These are phyloP conservation scores for Perkinsus olseni DNA, from an alignment of 169 alveolate genomes.

Conservation along the genomic window DNA sequence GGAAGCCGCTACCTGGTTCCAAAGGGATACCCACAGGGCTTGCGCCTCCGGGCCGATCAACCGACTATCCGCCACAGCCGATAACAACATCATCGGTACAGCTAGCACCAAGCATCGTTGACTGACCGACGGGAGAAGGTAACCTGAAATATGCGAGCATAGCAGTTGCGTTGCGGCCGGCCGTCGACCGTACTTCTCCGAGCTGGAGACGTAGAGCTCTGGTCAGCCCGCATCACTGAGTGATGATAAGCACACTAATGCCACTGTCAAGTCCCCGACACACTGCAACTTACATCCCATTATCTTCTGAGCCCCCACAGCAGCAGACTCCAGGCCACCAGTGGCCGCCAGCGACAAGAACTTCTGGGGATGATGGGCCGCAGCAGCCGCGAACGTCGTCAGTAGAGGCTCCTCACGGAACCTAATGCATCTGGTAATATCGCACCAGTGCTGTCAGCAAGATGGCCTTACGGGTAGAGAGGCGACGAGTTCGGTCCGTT, in stretches of 20 bases:
- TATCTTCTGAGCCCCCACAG: not conserved
- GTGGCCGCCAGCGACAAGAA: not conserved
- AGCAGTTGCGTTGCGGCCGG: not conserved
- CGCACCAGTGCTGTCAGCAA: not conserved
- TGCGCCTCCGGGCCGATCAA: not conserved
- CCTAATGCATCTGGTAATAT: not conserved
- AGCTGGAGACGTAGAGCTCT: not conserved
- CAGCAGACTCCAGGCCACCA: not conserved
- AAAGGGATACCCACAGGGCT: not conserved
- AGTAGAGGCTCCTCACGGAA: not conserved
- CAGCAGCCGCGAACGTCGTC: not conserved
- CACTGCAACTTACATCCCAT: not conserved
- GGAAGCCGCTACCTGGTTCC: not conserved
- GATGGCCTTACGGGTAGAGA: not conserved
- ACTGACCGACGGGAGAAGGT: not conserved
- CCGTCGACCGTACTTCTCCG: not conserved
- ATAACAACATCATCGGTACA: not conserved
- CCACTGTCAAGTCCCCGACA: not conserved
- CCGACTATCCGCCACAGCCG: not conserved
- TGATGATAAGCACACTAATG: not conserved
- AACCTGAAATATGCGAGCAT: not conserved
- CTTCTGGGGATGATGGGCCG: not conserved
- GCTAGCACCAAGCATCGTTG: not conserved
- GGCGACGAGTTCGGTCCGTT: not conserved
- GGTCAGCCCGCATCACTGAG: not conserved